Evolutionary conservation across 352 stramenopile species (phyloP), one percentile per base, ranked within the genome.

Genomic region (Sclerospora graminicola): DNA sequence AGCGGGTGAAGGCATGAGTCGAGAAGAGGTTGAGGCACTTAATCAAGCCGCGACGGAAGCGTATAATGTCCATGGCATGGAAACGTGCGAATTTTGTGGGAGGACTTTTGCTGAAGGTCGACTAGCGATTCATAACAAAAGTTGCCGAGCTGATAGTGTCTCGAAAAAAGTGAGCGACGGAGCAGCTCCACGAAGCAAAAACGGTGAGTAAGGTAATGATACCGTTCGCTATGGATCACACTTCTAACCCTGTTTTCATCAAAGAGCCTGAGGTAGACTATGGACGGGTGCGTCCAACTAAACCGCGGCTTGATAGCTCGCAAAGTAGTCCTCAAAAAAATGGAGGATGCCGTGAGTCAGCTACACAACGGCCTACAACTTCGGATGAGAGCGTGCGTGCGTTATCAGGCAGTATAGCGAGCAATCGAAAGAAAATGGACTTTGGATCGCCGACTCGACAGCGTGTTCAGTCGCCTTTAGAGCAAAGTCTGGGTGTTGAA

Each of bases 11-110:
- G 51, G 57, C 35, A 63, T 81, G 34, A 65, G 65, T 14, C 65
- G 70, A 1, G 65, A 86, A 16, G 72, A 73, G 44, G 24, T 90
- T 8, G 78, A 88, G 42, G 75, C 75, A 8, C 57, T 85, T 11
- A 90, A 88, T 32, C 58, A 64, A 26, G 66, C 65, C 0, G 73
- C 75, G 0, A 64, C 80, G 49, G 73, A 88, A 44, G 54, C 70
- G 9, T 90, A 77, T 40, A 84, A 84, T 19, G 60, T 70, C 30
- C 70, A 87, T 35, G 70, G 74, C 5, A 87, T 88, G 75, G 78
- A 90, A 47, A 84, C 73, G 29, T 90, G 78, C 37, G 69, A 83
- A 14, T 71, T 66, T 51, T 90, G 78, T 41, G 72, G 75, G 0
- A 62, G 78, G 21, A 88, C 70, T 2, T 90, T 90, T 42, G 72